phyloP scores from a whole-genome alignment of 2,329 filamentous ascomycete genomes.

The Stachybotrys chlorohalonatus region DNA sequence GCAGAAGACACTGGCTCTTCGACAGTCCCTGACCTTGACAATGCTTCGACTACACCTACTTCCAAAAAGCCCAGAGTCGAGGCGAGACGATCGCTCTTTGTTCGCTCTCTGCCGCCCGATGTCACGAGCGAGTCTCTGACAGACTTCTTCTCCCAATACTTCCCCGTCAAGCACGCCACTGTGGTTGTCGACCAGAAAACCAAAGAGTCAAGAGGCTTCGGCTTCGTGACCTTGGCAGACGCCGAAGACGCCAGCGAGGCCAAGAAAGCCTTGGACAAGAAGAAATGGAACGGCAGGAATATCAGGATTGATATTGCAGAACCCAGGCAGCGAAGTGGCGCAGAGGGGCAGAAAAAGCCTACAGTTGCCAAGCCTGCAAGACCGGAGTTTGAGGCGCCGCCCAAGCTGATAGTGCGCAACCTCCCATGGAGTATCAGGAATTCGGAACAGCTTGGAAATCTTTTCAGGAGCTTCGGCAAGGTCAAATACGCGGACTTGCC shows the following conservation, averaged over 20 bases:
- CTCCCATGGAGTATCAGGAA: constrained; percentile 93
- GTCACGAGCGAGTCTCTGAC: constrained; percentile 77
- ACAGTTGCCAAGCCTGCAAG: constrained; percentile 45
- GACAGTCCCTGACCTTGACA: constrained; percentile 21
- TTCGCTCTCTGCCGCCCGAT: constrained; percentile 71
- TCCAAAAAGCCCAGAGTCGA: constrained; percentile 51
- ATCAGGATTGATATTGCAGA: constrained; percentile 85
- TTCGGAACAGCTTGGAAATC: constrained; percentile 64
- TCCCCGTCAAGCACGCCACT: constrained; percentile 91
- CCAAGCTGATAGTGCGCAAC: constrained; percentile 84
- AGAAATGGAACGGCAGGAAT: constrained; percentile 67
- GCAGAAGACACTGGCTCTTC: constrained; percentile 19
- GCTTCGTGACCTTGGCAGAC: constrained; percentile 95
- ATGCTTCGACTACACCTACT: constrained; percentile 16
- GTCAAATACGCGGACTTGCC: constrained; percentile 82
- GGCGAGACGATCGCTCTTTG: constrained; percentile 69
- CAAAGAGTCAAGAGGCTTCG: constrained; percentile 83
- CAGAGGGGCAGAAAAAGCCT: constrained; percentile 30
- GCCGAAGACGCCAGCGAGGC: constrained; percentile 81
- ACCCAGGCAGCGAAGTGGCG: constrained; percentile 61
- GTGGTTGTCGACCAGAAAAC: constrained; percentile 80
- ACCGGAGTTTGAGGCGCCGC: constrained; percentile 50
- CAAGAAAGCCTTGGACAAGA: constrained; percentile 70
- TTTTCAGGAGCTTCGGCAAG: constrained; percentile 86
- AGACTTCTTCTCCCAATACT: constrained; percentile 87